A percentile compares a stretch with the other conserved stretches of the same genome.
phyloP scores from a whole-genome alignment of 257 asterid genomes.

The Solanum boliviense region DNA sequence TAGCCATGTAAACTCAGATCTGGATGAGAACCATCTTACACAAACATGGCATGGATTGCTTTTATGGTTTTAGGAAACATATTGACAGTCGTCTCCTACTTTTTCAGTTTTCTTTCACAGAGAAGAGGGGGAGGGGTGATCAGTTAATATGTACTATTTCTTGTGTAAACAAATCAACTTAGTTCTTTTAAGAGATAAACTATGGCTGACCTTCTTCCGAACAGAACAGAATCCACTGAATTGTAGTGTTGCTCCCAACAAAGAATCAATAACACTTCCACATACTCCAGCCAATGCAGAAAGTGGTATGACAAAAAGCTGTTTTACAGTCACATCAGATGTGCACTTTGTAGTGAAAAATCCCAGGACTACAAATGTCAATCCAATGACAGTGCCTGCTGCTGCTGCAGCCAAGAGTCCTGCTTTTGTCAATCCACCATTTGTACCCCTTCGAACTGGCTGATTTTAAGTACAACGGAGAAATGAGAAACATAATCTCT shows the following conservation, averaged over 20 bases:
- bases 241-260: constrained; percentile 91
- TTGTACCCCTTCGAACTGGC: constrained; percentile 90
- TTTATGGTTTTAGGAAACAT: not conserved
- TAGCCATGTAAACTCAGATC: not conserved
- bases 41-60: not conserved
- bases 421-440: constrained; percentile 85
- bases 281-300: constrained; percentile 74
- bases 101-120: not conserved
- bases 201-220: constrained; percentile 64
- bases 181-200: not conserved
- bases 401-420: constrained; percentile 85
- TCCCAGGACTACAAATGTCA: constrained; percentile 59
- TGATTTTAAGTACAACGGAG: constrained; percentile 13
- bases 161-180: not conserved
- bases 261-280: constrained; percentile 83
- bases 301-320: constrained; percentile 61
- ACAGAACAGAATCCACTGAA: constrained; percentile 86
- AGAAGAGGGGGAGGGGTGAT: not conserved
- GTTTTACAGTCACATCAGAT: constrained; percentile 40
- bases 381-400: constrained; percentile 70
- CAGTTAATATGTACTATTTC: not conserved
- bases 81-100: not conserved
- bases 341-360: constrained; percentile 58
- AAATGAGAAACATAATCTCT: not conserved
- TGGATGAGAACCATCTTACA: not conserved